Conservation (phyloP, 83 land plant genomes). For the Diphasiastrum complanatum region DNA sequence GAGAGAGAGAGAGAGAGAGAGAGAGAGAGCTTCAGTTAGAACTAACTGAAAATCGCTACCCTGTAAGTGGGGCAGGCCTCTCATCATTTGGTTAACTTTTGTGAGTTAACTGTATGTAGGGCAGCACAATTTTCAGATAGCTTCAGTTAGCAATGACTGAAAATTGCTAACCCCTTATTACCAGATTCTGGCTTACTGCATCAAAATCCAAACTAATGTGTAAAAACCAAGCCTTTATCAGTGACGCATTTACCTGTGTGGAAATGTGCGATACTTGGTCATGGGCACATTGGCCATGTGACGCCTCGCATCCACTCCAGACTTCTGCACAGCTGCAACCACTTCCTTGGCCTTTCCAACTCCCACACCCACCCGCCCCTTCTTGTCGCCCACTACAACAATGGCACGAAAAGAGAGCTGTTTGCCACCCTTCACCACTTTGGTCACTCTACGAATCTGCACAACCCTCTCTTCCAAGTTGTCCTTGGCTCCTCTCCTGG, state of each 20-base stretch:
- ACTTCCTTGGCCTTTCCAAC: slow-evolving; percentile 91
- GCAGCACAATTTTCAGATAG: too few relatives aligned
- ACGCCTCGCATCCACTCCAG: slow-evolving; percentile 62
- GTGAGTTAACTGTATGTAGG: too few relatives aligned
- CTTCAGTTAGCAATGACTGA: too few relatives aligned
- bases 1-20: too few relatives aligned
- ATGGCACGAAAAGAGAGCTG: slow-evolving; percentile 78
- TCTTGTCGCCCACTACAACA: slow-evolving; percentile 77
- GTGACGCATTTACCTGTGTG: slow-evolving; percentile 59
- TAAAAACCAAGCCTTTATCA: not conserved
- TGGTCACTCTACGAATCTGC: slow-evolving; percentile 93
- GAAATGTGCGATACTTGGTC: slow-evolving; percentile 78
- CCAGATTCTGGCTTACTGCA: too few relatives aligned
- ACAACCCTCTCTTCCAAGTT: slow-evolving; percentile 83
- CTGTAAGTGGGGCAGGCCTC: too few relatives aligned
- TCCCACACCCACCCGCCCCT: slow-evolving; percentile 91
- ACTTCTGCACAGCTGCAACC: slow-evolving; percentile 72
- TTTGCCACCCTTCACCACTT: slow-evolving; percentile 97
- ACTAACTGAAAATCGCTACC: too few relatives aligned
- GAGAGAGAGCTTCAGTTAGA: too few relatives aligned
- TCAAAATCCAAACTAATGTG: too few relatives aligned
- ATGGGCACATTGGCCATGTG: slow-evolving; percentile 70
- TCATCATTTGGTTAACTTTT: too few relatives aligned
- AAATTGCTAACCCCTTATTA: too few relatives aligned
- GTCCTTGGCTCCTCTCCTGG: slow-evolving; percentile 34